Base-by-base conservation (phyloP, 2,329 filamentous ascomycete genomes). In the Xylaria sp. region DNA sequence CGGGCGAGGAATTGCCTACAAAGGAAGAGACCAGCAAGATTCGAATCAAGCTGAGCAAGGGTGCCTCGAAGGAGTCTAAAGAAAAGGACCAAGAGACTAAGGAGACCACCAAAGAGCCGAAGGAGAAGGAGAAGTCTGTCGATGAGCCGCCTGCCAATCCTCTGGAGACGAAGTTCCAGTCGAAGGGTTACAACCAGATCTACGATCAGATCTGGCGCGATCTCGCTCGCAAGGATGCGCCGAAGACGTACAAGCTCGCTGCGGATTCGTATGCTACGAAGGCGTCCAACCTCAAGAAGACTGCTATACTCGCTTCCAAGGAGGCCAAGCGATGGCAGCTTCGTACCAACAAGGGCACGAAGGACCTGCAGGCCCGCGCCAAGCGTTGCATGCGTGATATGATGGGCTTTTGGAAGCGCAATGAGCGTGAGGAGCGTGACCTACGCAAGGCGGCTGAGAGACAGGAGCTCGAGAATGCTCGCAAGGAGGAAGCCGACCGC, bases 321-420 rank as follows among this genome's bases (percentile, higher is more conserved):
- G 94, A 99, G 75, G 93, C 94, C 49, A 92, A 95, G 69, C 84
- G 95, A 68, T 99, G 94, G 94, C 95, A 99, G 73, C 84, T 95
- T 56, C 89, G 92, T 39, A 99, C 94, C 49, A 99, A 99, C 79
- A 97, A 99, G 81, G 95, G 92, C 69, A 94, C 90, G 72, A 99
- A 99, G 73, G 94, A 99, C 72, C 90, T 96, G 3, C 94, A 97
- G 71, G 94, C 94, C 39, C 87, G 94, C 44, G 94, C 94, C 54
- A 99, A 99, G 80, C 89, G 94, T 63, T 93, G 93, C 55, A 99
- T 99, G 94, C 87, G 94, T 70, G 94, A 99, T 75, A 99, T 99
- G 94, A 94, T 97, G 84, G 87, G 90, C 53, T 99, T 97, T 82
- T 99, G 94, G 94, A 97, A 97, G 76, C 89, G 93, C 52, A 99